phyloP scores from a whole-genome alignment of 2,329 filamentous ascomycete species.

The Aureobasidium zeae region DNA sequence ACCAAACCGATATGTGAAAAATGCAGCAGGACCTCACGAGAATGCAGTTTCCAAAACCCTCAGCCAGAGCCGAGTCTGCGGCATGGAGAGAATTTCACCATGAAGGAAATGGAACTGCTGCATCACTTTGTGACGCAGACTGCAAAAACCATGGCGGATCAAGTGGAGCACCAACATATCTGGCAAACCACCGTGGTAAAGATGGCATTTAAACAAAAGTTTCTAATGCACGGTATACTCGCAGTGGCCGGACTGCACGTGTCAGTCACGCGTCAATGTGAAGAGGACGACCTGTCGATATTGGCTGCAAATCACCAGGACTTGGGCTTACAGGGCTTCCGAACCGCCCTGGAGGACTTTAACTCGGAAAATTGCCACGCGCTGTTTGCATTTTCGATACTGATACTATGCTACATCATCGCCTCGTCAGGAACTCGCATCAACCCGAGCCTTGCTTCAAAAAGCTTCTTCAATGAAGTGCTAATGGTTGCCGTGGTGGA shows the following conservation, averaged over 20 bases:
- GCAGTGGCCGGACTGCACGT: slow-evolving; percentile 23
- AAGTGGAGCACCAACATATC: slow-evolving; percentile 12
- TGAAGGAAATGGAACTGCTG: slow-evolving; percentile 19
- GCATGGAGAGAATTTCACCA: slow-evolving; percentile 9
- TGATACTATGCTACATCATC: slow-evolving; percentile 11
- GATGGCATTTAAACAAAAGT: slow-evolving; percentile 17
- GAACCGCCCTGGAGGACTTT: slow-evolving; percentile 8
- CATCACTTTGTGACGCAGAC: slow-evolving; percentile 20
- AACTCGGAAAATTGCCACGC: slow-evolving; percentile 11
- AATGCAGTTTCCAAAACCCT: slow-evolving; percentile 13
- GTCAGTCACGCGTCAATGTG: slow-evolving; percentile 17
- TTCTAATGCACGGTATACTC: slow-evolving; percentile 25
- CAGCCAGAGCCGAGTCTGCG: slow-evolving; percentile 6
- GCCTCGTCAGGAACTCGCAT: slow-evolving; percentile 9
- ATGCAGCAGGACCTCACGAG: slow-evolving; percentile 19
- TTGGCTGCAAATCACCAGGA: slow-evolving; percentile 14
- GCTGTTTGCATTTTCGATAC: slow-evolving; percentile 6
- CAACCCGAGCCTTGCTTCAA: slow-evolving; percentile 1
- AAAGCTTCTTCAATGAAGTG: slow-evolving; percentile 11
- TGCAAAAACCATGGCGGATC: slow-evolving; percentile 2
- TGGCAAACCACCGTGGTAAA: slow-evolving; percentile 22
- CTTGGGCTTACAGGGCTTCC: slow-evolving; percentile 2
- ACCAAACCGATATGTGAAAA: slow-evolving; percentile 16
- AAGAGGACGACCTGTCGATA: slow-evolving; percentile 13
- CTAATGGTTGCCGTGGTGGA: slow-evolving; percentile 7